A percentile compares a stretch with the other conserved stretches of the same genome.
Evolutionary conservation across 139 green algal species (phyloP).

Genomic region (Gonium pectorale): DNA sequence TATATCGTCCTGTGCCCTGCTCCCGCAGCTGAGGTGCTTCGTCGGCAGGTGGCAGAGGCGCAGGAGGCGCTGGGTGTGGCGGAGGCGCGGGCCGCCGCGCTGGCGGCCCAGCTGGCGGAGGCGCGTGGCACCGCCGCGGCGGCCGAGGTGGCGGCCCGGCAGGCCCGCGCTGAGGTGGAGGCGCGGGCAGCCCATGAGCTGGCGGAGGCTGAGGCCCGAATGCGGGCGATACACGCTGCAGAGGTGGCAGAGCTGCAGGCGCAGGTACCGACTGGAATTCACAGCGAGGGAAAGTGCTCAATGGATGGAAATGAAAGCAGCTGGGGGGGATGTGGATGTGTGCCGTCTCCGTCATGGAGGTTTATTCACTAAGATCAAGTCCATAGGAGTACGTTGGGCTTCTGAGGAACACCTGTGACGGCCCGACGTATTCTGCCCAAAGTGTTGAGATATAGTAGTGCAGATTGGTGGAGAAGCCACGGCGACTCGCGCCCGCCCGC

Average conservation of each 20-base stretch:
- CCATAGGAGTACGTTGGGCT: too few relatives aligned
- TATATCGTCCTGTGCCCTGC: not conserved
- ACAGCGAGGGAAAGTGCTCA: too few relatives aligned
- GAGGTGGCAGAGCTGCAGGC: constrained; percentile 18
- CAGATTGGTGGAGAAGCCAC: too few relatives aligned
- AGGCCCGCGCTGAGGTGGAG: not conserved
- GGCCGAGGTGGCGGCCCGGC: not conserved
- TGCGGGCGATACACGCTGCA: not conserved
- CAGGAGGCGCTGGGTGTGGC: not conserved
- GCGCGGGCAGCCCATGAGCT: not conserved
- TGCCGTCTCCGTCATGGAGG: too few relatives aligned
- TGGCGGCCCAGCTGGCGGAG: not conserved
- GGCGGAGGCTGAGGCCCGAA: not conserved
- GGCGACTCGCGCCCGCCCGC: too few relatives aligned
- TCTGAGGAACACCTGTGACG: too few relatives aligned
- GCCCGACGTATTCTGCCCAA: too few relatives aligned
- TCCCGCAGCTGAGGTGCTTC: not conserved
- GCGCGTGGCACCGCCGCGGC: not conserved
- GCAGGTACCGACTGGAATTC: constrained; percentile 24
- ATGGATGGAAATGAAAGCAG: too few relatives aligned
- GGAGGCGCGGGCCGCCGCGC: constrained; percentile 3
- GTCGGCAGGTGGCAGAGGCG: not conserved
- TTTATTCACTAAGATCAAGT: too few relatives aligned
- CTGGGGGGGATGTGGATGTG: too few relatives aligned
- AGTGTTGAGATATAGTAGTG: too few relatives aligned